A percentile compares a stretch with the other conserved stretches of the same genome.
Conservation (phyloP, 2,329 filamentous ascomycete species). For the Xylariales sp. region DNA sequence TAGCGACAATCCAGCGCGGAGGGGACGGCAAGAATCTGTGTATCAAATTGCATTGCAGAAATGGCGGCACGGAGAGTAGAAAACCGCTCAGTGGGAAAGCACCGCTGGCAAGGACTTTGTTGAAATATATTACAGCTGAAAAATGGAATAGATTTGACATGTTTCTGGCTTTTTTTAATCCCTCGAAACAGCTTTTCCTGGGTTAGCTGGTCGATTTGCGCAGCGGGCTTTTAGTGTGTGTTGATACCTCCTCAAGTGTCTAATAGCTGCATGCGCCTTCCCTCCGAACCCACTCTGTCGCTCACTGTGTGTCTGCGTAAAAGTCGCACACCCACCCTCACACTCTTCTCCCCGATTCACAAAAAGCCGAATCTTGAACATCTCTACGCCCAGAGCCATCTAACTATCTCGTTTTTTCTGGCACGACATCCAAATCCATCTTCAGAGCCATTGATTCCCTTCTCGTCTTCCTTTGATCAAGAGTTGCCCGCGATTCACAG, state of each 20-base stretch:
- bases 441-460: slow-evolving; percentile 9
- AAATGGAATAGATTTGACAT: too few species aligned
- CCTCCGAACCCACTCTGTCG: neutral
- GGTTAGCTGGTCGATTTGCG: too few species aligned
- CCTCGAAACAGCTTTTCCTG: too few species aligned
- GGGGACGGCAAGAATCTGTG: slow-evolving; percentile 6
- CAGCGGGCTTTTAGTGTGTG: neutral
- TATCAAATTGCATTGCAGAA: slow-evolving; percentile 1
- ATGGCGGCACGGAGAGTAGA: neutral
- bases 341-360: slow-evolving; percentile 27
- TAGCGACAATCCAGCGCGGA: slow-evolving; percentile 4
- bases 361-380: slow-evolving; percentile 12
- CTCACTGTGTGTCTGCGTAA: slow-evolving; percentile 9
- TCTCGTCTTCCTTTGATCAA: slow-evolving; percentile 3
- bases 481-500: too few species aligned
- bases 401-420: slow-evolving; percentile 17
- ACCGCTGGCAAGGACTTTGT: too few species aligned
- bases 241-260: neutral
- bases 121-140: too few species aligned
- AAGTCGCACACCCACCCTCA: slow-evolving; percentile 26
- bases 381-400: slow-evolving; percentile 16
- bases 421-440: slow-evolving; percentile 18
- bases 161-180: too few species aligned
- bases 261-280: slow-evolving; percentile 4
- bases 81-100: too few species aligned